Base-by-base conservation (phyloP, 768 basidiomycete species). In the Mycena indigotica region DNA sequence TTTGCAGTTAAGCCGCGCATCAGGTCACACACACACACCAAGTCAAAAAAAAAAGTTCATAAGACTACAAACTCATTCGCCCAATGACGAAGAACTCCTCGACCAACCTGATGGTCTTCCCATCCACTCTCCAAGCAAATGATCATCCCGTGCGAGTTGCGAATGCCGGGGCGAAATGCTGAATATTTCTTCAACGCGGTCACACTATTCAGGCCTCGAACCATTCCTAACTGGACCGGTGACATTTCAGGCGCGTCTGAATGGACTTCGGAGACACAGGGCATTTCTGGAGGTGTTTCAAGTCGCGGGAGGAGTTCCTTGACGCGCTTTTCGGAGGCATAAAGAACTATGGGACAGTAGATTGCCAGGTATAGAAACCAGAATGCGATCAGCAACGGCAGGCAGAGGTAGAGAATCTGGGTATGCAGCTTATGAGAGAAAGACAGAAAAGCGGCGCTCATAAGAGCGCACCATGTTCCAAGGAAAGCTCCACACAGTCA, bases 391-490 rank as follows among this genome's bases (percentile, higher is more conserved):
- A 73, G 58, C 39, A 74, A 25, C 1, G 75, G 73, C 1, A 72
- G 45, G 23, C 67, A 19, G 12, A 66, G 28, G 50, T 62, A 65
- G 24, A 70, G 44, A 21, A 66, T 44, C 60, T n/a, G n/a, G n/a
- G n/a, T 63, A 10, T 10, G 21, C 12, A n/a, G 35, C 41, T 10
- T 23, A 56, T 45, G 23, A 44, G 24, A 39, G 16, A 13, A 12
- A 17, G 17, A 52, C 28, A 28, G 1, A 21, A 56, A 8, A 26
- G 26, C 30, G 6, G 32, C 32, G 19, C 25, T 54, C 68, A 23
- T 50, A 72, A 66, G n/a, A 72, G 41, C n/a, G n/a, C n/a, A n/a
- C n/a, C n/a, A n/a, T n/a, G 52, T 73, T 74, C 58, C 66, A 63
- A 1, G 72, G 72, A 12, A 67, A 68, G 0, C 56, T 25, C 52